Evolutionary conservation across 2,329 filamentous ascomycete species (phyloP), one percentile per base, ranked within the genome.

Genomic region (Colletotrichum sp.): DNA sequence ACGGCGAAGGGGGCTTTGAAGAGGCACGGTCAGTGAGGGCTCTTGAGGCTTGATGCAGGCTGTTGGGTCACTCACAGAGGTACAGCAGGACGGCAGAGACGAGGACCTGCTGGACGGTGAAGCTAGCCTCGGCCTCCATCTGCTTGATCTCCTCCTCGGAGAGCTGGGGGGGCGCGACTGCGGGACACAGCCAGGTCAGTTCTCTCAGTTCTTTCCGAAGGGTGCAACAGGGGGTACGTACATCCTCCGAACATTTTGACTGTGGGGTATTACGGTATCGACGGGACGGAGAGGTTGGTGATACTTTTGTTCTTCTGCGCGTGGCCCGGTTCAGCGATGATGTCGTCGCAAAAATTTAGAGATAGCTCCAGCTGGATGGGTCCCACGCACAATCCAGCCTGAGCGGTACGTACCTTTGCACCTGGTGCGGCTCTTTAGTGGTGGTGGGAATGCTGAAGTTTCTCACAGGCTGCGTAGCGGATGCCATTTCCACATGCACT

Each of bases 81-180:
- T 96, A 96, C 65, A 97, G 89, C 66, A 94, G 84, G 52, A 93
- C 88, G 77, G 92, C 93, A 18, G 92, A 91, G 52, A 91, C 89
- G 71, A 93, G 82, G 77, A 93, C 93, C 80, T 89, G 89, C 86
- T 94, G 92, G 79, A 96, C 87, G 66, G 93, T 94, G 79, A 89
- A 88, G 81, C 87, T 87, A 66, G 94, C 94, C 83, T 93, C 90
- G 76, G 88, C 87, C 88, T 96, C 94, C 83, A 93, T 89, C 81
- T 88, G 88, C 82, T 89, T 89, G 83, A 96, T 90, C 89, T 96
- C 94, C 84, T 93, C 92, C 75, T 91, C 87, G 75, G 92, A 92
- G 80, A 92, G 90, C 84, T 92, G 92, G 83, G 93, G 93, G 86
- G 94, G 90, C 79, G 89, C 92, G 88, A 92, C 92, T 94, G 82